Percentiles rank a stretch among this genome's conserved stretches.
Evolutionary conservation across 129 eudicot genomes (phyloP).

Genomic region (Escallonia rubra): DNA sequence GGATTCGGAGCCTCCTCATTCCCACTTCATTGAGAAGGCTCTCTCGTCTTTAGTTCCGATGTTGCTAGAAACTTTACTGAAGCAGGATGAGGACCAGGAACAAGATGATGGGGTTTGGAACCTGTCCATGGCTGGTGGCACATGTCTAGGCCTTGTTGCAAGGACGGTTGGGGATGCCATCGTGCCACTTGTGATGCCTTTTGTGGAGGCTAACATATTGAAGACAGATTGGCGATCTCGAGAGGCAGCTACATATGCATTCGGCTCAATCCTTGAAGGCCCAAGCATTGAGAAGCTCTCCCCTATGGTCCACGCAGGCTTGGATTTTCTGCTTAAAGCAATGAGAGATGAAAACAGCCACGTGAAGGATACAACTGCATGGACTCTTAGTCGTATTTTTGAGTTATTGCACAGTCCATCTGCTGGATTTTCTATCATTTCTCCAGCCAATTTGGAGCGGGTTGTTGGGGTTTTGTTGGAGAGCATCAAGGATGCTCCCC

Average conservation of each 20-base stretch:
- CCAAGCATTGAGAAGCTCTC: slow-evolving; percentile 70
- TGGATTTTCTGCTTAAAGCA: slow-evolving; percentile 74
- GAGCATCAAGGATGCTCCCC: slow-evolving; percentile 73
- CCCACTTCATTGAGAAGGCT: slow-evolving; percentile 75
- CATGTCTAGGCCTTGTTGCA: slow-evolving; percentile 86
- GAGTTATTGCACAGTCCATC: slow-evolving; percentile 72
- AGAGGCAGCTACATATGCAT: slow-evolving; percentile 89
- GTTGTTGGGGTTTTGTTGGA: slow-evolving; percentile 57
- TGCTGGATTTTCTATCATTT: slow-evolving; percentile 68
- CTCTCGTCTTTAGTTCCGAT: slow-evolving; percentile 59
- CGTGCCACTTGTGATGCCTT: slow-evolving; percentile 86
- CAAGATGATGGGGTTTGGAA: slow-evolving; percentile 87
- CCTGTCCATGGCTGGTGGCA: slow-evolving; percentile 92
- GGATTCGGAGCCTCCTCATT: slow-evolving; percentile 60
- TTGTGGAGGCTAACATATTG: slow-evolving; percentile 60
- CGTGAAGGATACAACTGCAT: slow-evolving; percentile 91
- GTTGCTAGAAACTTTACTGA: slow-evolving; percentile 80
- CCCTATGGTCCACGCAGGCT: slow-evolving; percentile 69
- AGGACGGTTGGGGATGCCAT: slow-evolving; percentile 84
- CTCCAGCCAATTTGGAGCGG: slow-evolving; percentile 55
- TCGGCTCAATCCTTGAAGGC: slow-evolving; percentile 93
- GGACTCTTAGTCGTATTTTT: slow-evolving; percentile 87
- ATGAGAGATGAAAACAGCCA: slow-evolving; percentile 78
- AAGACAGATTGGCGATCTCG: slow-evolving; percentile 78
- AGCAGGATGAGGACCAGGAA: slow-evolving; percentile 91